Conservation (phyloP, 2,329 filamentous ascomycete species). For the Trichoderma atrobrunneum region DNA sequence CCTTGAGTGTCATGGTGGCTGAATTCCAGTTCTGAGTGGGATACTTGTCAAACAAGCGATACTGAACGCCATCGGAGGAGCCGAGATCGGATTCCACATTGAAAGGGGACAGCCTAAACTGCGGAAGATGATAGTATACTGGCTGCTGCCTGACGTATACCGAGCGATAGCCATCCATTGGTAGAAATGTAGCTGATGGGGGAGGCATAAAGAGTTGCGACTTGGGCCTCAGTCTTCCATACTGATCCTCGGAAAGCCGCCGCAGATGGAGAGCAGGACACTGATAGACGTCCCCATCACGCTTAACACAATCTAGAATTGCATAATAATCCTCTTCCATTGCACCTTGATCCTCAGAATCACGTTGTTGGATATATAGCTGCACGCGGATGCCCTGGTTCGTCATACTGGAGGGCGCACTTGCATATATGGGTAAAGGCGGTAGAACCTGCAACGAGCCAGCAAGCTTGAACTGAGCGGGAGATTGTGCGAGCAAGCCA, state of each 20-base stretch:
- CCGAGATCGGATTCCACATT: background rate
- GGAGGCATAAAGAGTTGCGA: conserved; percentile 10
- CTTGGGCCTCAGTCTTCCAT: conserved; percentile 14
- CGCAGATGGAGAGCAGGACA: conserved; percentile 14
- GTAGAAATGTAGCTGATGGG: background rate
- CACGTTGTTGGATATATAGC: conserved; percentile 9
- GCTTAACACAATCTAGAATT: conserved; percentile 11
- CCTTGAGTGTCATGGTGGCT: conserved; percentile 17
- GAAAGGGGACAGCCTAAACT: conserved; percentile 13
- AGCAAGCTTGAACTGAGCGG: conserved; percentile 15
- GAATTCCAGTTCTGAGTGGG: conserved; percentile 17
- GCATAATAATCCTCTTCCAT: conserved; percentile 12
- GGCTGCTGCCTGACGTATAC: conserved; percentile 13
- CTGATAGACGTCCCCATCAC: conserved; percentile 1
- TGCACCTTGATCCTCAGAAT: background rate
- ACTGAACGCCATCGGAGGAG: conserved; percentile 12
- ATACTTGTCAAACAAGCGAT: conserved; percentile 10
- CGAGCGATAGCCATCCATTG: conserved; percentile 3
- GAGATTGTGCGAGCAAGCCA: conserved; percentile 18
- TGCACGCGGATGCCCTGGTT: conserved; percentile 18
- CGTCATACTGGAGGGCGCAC: conserved; percentile 17
- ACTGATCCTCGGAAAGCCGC: conserved; percentile 20
- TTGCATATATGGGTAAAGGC: conserved; percentile 14
- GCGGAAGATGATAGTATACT: conserved; percentile 10
- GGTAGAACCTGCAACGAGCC: conserved; percentile 14